These are phyloP conservation scores for Boletus rufocinnamomeus DNA, from an alignment of 768 basidiomycete species.

Conservation along the genomic window DNA sequence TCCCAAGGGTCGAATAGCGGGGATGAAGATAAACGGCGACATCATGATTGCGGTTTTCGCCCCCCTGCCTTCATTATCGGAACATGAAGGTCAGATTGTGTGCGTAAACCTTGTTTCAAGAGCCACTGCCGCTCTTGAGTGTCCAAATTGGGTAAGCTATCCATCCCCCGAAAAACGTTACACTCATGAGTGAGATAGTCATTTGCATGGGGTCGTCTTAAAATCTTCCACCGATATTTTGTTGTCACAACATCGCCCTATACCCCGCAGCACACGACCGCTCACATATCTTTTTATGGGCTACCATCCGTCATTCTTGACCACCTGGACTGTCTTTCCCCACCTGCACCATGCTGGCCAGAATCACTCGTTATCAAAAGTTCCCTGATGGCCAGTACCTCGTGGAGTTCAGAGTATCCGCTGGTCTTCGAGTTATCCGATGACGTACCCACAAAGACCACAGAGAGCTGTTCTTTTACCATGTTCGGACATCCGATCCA, in stretches of 20 bases:
- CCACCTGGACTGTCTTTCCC: background rate
- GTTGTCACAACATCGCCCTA: constrained; percentile 5
- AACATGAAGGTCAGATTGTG: constrained; percentile 14
- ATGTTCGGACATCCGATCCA: constrained; percentile 14
- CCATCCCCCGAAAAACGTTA: background rate
- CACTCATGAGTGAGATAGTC: constrained; percentile 13
- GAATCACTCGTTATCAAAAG: constrained; percentile 3
- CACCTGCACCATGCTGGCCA: constrained; percentile 19
- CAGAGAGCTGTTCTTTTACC: constrained; percentile 13
- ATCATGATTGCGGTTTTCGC: constrained; percentile 22
- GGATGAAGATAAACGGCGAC: constrained; percentile 27
- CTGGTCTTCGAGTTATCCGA: constrained; percentile 18
- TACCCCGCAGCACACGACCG: constrained; percentile 1
- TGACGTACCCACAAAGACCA: constrained; percentile 5
- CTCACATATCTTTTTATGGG: constrained; percentile 16
- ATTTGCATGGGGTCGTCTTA: constrained; percentile 15
- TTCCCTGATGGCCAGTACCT: constrained; percentile 15
- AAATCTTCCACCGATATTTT: constrained; percentile 15
- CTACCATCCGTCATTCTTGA: constrained; percentile 19
- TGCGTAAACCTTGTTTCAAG: constrained; percentile 23
- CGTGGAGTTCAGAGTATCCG: constrained; percentile 14
- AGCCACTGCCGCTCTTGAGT: constrained; percentile 15
- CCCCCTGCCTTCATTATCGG: background rate
- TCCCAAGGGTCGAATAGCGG: constrained; percentile 19
- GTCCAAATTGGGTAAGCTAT: constrained; percentile 21